A percentile compares a stretch with the other conserved stretches of the same genome.
Evolutionary conservation across 164 flowering plant species (phyloP).

Genomic region (Tetracentron sinense): DNA sequence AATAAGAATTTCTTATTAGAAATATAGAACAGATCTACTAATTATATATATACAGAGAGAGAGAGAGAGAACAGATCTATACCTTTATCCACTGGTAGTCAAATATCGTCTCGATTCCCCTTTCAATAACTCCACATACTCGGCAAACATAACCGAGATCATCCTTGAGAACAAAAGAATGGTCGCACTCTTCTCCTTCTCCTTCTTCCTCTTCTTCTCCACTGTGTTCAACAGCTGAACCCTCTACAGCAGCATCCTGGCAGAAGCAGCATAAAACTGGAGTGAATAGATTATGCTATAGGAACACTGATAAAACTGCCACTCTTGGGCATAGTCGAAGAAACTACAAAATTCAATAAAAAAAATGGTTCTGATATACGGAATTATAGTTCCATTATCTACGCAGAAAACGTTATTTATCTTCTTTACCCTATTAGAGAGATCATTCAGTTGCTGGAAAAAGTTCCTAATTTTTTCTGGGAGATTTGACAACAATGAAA

Average conservation of each 20-base stretch:
- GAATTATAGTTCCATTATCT: neutral
- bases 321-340: neutral
- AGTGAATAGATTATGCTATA: neutral
- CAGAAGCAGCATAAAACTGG: conserved; percentile 9
- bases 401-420: neutral
- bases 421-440: neutral
- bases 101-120: conserved; percentile 33
- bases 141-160: conserved; percentile 43
- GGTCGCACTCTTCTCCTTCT: conserved; percentile 29
- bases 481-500: neutral
- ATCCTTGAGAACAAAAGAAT: conserved; percentile 35
- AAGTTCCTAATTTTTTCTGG: neutral
- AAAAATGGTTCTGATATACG: neutral
- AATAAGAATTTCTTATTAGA: no score
- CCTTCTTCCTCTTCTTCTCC: conserved; percentile 9
- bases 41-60: no score
- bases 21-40: no score
- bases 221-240: conserved; percentile 10
- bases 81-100: conserved; percentile 41
- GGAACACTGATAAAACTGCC: neutral
- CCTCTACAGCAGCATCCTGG: conserved; percentile 20
- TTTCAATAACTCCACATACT: conserved; percentile 34
- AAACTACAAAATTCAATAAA: neutral
- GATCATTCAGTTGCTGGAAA: neutral
- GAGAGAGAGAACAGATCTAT: neutral